Base-by-base conservation (phyloP, 495 filamentous ascomycete species). In the Aspergillus biplanus region DNA sequence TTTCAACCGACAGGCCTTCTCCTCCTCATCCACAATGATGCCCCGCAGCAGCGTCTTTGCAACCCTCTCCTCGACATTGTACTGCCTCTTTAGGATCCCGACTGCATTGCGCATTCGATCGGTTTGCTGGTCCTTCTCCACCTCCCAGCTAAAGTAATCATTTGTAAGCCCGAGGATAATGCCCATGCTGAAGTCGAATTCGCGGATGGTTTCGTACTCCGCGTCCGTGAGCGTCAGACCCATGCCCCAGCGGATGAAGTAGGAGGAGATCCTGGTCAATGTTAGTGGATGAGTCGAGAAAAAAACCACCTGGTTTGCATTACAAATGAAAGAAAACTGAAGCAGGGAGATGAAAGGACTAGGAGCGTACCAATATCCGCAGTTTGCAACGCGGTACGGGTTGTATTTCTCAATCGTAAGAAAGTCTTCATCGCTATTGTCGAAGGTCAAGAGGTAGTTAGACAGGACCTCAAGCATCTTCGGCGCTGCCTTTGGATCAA, bases 141-240 rank as follows among this genome's bases (percentile, higher is more conserved):
- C 31, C 44, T 44, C 27, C 59, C 59, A 62, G 46, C 52, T 62
- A 37, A 56, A 62, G 52, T 62, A 62, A 37, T 62, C 59, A 34
- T 62, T 62, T 12, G 59, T 62, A 33, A 62, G 52, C 12, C 59
- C 59, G 32, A 62, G 59, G 15, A 62, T 44, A 31, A 42, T 62
- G 12, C 59, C 52, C 59, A 62, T 62, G 52, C 33, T 32, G 33
- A 56, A 42, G n/a, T 62, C 59, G 9, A 18, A 56, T 15, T 56
- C 16, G 12, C 39, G 16, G 16, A 62, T 49, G 13, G 15, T 42
- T 1, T 35, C 59, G 52, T 62, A 62, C 3, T 62, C 59, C 3
- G 13, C 34, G 7, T 62, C 59, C 18, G 33, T 57, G 1, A 57
- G 55, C 6, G 33, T 37, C 33, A 57, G 5, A 0, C 37, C 55